These are phyloP conservation scores for Colletotrichum sp. DNA, from an alignment of 2,329 filamentous ascomycete species.

Conservation along the genomic window DNA sequence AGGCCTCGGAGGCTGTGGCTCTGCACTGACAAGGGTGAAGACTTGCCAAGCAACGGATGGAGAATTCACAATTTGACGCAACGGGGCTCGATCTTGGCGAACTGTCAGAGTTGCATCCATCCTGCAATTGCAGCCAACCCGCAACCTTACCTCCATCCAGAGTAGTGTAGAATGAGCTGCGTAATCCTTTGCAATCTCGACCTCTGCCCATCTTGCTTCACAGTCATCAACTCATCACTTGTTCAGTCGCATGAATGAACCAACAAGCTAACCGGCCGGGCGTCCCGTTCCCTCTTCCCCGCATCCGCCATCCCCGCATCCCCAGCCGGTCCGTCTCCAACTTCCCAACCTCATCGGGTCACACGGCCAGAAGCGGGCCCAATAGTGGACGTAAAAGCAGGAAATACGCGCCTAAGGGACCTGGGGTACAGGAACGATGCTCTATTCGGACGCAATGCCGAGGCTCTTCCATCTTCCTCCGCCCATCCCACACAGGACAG, in stretches of 20 bases:
- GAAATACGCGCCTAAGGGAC: not conserved
- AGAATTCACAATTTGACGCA: not conserved
- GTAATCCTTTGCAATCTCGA: not conserved
- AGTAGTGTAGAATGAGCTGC: not conserved
- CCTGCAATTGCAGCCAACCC: not conserved
- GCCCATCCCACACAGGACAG: not conserved
- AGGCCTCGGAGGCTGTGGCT: not conserved
- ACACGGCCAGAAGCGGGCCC: not conserved
- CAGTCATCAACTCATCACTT: not conserved
- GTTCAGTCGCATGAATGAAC: not conserved
- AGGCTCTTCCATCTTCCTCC: not conserved
- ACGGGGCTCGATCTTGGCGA: not conserved
- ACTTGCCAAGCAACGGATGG: not conserved
- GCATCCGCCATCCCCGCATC: not conserved
- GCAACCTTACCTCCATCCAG: not conserved
- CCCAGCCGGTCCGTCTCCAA: not conserved
- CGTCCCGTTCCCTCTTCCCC: not conserved
- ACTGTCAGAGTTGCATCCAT: not conserved
- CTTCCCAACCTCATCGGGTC: not conserved
- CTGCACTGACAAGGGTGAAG: not conserved
- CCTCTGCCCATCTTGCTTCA: not conserved
- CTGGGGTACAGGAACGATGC: not conserved
- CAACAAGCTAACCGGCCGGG: not conserved
- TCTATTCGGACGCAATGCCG: slow-evolving; percentile 6
- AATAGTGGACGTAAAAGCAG: not conserved